phyloP scores from a whole-genome alignment of 768 basidiomycete genomes.

The Omphalotus guepiniiformis region DNA sequence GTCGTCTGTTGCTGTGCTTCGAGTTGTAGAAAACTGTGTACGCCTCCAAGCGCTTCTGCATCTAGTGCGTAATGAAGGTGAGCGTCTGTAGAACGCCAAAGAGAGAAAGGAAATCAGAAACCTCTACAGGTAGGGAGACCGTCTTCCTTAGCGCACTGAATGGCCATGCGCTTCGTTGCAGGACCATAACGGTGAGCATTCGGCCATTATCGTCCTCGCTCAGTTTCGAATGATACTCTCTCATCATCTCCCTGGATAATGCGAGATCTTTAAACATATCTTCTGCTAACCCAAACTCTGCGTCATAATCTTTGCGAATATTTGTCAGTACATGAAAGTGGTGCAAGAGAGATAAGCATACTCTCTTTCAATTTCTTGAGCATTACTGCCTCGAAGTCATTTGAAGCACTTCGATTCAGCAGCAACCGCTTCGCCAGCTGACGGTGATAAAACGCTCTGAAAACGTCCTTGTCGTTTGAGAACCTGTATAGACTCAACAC shows the following conservation, averaged over 20 bases:
- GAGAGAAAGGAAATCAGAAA: conserved; percentile 27
- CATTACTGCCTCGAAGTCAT: conserved; percentile 83
- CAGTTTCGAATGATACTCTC: conserved; percentile 48
- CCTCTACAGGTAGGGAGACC: conserved; percentile 50
- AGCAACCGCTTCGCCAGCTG: conserved; percentile 84
- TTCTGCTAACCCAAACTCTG: conserved; percentile 91
- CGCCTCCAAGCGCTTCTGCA: conserved; percentile 63
- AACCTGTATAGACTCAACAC: conserved; percentile 77
- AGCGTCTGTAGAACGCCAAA: neutral
- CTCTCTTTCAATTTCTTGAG: conserved; percentile 82
- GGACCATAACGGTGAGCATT: conserved; percentile 70
- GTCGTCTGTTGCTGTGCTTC: conserved; percentile 69
- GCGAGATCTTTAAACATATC: conserved; percentile 93
- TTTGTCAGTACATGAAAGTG: conserved; percentile 2
- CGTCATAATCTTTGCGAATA: conserved; percentile 71
- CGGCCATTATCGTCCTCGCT: conserved; percentile 28
- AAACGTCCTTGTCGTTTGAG: conserved; percentile 92
- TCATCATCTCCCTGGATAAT: conserved; percentile 69
- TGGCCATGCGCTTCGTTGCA: conserved; percentile 91
- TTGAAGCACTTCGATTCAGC: conserved; percentile 78
- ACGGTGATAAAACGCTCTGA: conserved; percentile 88
- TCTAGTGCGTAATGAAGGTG: no score
- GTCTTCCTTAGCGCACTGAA: conserved; percentile 51
- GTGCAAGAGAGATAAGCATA: conserved; percentile 21
- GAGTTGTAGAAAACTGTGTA: conserved; percentile 72